Conservation (phyloP, 2,329 filamentous ascomycete species). For the Pestalotiopsis sp. region DNA sequence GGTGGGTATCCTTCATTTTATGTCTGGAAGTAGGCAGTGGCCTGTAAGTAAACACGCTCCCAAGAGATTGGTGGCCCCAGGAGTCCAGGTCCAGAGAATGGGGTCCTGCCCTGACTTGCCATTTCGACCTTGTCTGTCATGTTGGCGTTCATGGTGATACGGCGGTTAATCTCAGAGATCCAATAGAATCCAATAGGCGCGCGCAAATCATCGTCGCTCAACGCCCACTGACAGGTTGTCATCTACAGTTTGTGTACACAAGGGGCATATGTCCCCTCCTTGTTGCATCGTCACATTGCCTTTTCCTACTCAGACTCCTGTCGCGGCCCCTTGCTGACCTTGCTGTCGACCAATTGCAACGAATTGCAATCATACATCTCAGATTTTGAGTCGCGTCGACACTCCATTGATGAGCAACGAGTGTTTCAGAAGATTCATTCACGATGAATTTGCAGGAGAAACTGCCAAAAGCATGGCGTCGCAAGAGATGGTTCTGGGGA, state of each 20-base stretch:
- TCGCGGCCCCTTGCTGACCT: not conserved
- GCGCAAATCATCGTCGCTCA: not conserved
- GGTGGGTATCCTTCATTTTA: not conserved
- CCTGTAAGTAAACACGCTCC: not conserved
- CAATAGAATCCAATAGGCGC: not conserved
- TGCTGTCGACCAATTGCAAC: too few species aligned
- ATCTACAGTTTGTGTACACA: not conserved
- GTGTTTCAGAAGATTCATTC: not conserved
- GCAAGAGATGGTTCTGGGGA: not conserved
- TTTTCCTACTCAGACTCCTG: not conserved
- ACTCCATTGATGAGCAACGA: not conserved
- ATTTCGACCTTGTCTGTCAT: not conserved
- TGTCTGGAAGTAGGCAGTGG: not conserved
- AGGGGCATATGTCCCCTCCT: not conserved
- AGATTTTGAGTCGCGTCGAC: not conserved
- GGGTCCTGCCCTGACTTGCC: not conserved
- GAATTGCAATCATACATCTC: not conserved
- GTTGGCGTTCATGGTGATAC: not conserved
- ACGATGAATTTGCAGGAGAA: conserved; percentile 4
- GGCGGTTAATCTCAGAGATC: not conserved
- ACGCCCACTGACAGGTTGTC: not conserved
- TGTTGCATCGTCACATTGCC: not conserved
- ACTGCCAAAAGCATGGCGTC: not conserved
- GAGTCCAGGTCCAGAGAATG: not conserved
- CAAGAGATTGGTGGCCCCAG: not conserved